Conservation (phyloP, 441 rosid genomes). For the Arabidopsis lyrata region DNA sequence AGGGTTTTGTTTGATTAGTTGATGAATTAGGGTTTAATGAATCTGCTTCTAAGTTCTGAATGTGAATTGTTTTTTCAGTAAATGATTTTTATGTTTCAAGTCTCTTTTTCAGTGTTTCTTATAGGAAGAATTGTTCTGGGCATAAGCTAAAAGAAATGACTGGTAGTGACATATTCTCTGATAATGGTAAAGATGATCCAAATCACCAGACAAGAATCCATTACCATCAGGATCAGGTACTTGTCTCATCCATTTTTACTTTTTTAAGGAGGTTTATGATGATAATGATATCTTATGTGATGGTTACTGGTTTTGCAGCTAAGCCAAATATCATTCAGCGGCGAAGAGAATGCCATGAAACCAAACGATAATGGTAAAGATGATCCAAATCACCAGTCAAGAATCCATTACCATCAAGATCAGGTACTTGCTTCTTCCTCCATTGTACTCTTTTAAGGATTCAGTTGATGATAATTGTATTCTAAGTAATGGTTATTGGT, state of each 20-base stretch:
- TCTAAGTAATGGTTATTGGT: slow-evolving; percentile 6
- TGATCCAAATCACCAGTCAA: slow-evolving; percentile 50
- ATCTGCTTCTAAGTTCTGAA: background rate
- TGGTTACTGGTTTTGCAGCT: slow-evolving; percentile 1
- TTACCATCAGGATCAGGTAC: slow-evolving; percentile 56
- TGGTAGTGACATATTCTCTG: slow-evolving; percentile 69
- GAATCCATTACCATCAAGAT: slow-evolving; percentile 62
- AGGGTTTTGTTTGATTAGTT: slow-evolving; percentile 31
- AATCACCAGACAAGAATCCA: slow-evolving; percentile 55
- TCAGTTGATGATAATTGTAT: background rate
- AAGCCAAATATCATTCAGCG: no score
- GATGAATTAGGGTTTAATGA: background rate
- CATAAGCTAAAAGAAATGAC: slow-evolving; percentile 68
- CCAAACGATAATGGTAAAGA: slow-evolving; percentile 46
- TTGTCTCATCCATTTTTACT: background rate
- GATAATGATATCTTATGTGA: background rate
- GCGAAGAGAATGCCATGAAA: no score
- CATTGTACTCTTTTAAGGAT: background rate
- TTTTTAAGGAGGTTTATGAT: background rate
- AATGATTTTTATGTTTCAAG: slow-evolving; percentile 4
- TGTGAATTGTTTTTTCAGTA: background rate
- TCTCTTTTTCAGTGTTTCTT: slow-evolving; percentile 16
- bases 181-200: slow-evolving; percentile 48
- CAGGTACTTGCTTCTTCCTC: slow-evolving; percentile 18
- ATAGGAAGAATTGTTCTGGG: slow-evolving; percentile 68